Evolutionary conservation across 805 yeast genomes (phyloP).

Genomic region (Grigorovia jiainica): DNA sequence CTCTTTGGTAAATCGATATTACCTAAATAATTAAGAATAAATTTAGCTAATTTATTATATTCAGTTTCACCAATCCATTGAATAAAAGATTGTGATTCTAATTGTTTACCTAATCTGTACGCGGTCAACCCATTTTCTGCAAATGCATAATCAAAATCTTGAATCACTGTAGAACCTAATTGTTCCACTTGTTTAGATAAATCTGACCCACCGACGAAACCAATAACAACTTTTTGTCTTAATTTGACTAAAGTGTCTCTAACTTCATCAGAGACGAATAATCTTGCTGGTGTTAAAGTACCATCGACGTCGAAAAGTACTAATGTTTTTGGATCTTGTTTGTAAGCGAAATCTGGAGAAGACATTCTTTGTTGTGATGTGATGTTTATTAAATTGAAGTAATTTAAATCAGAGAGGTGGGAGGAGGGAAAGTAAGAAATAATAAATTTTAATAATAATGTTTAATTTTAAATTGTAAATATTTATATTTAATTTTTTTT

Average conservation of each 20-base stretch:
- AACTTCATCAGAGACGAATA: slow-evolving; percentile 68
- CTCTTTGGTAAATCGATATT: slow-evolving; percentile 87
- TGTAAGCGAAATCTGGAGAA: slow-evolving; percentile 50
- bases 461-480: background rate
- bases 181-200: slow-evolving; percentile 92
- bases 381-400: background rate
- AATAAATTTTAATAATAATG: background rate
- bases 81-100: slow-evolving; percentile 91
- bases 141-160: slow-evolving; percentile 90
- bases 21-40: slow-evolving; percentile 75
- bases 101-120: slow-evolving; percentile 77
- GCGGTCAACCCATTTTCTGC: slow-evolving; percentile 98
- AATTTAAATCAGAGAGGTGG: background rate
- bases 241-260: slow-evolving; percentile 56
- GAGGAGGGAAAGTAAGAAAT: background rate
- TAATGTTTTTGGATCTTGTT: slow-evolving; percentile 75
- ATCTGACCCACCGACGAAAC: slow-evolving; percentile 97
- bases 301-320: slow-evolving; percentile 98
- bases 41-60: slow-evolving; percentile 82
- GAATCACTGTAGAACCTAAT: slow-evolving; percentile 69
- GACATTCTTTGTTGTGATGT: slow-evolving; percentile 12
- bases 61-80: slow-evolving; percentile 91
- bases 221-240: slow-evolving; percentile 88
- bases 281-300: slow-evolving; percentile 96
- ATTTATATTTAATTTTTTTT: background rate